Evolutionary conservation across 1,139 yeast species (phyloP), one percentile per base, ranked within the genome.

Genomic region (Sugiyamaella novakii): DNA sequence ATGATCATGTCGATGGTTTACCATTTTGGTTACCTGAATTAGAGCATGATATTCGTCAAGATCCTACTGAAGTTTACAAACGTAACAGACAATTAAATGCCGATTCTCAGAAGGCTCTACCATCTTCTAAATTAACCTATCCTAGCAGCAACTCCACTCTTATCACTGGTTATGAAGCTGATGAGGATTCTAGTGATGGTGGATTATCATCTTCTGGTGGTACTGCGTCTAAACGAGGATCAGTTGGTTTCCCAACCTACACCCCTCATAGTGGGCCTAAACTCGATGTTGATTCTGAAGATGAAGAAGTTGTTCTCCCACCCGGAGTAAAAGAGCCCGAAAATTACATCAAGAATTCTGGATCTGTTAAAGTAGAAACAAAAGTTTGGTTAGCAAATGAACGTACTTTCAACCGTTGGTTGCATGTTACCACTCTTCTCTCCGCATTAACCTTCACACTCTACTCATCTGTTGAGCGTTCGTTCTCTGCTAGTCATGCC

Each of bases 341-440:
- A 10, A 72, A 76, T 43, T 80, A 86, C 70, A 76, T 92, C 61
- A 87, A 91, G 64, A 89, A 89, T 65, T 83, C 92, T 30, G 96
- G 97, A 5, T 94, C 96, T 2, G 79, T 89, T 52, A 89, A 86
- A 68, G 89, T 92, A 50, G 98, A 92, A 72, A 95, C 98, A 28
- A 92, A 92, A 67, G 98, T 92, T 31, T 92, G 98, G 98, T 75
- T 92, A 55, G 98, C 98, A 28, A 92, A 92, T 65, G 98, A 92
- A 72, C 85, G 98, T 69, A 92, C 98, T 2, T 91, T 91, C 71
- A 85, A 87, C 74, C 81, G 95, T 68, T 92, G 98, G 98, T 76
- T 92, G 57, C 92, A 86, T 61, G 92, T 91, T 7, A 86, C 95
- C n/a, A 81, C 95, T 0, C 73, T 92, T 63, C 75, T 92, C 56